A percentile compares a stretch with the other conserved stretches of the same genome.
Evolutionary conservation across 2,329 filamentous ascomycete genomes (phyloP).

Genomic region (Ophiostoma populinum): DNA sequence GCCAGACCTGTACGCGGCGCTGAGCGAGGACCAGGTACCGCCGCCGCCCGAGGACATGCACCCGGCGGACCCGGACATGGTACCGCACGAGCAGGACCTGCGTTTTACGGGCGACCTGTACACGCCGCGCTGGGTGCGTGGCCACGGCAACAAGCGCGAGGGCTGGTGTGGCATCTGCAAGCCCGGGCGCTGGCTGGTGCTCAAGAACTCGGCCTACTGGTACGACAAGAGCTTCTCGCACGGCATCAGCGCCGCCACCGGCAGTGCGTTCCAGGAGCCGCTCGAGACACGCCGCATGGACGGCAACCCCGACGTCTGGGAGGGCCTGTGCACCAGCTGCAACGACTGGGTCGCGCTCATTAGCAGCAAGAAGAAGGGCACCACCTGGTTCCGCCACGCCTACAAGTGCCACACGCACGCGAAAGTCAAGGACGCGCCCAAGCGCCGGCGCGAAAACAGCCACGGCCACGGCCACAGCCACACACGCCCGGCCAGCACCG

Average conservation of each 20-base stretch:
- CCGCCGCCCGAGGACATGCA: slow-evolving; percentile 72
- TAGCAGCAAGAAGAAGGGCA: slow-evolving; percentile 83
- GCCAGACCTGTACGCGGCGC: slow-evolving; percentile 58
- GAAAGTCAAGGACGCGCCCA: slow-evolving; percentile 54
- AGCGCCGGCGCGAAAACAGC: slow-evolving; percentile 46
- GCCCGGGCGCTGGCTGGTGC: slow-evolving; percentile 66
- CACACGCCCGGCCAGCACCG: too few species aligned
- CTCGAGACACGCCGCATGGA: slow-evolving; percentile 60
- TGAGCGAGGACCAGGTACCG: slow-evolving; percentile 55
- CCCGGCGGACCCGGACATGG: slow-evolving; percentile 54
- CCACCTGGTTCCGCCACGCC: slow-evolving; percentile 77
- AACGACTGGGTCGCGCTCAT: slow-evolving; percentile 68
- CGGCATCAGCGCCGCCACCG: slow-evolving; percentile 68
- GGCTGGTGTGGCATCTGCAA: slow-evolving; percentile 86
- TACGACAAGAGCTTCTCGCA: slow-evolving; percentile 87
- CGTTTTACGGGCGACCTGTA: slow-evolving; percentile 70
- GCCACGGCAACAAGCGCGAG: slow-evolving; percentile 73
- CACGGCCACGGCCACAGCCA: too few species aligned
- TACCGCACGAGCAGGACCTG: slow-evolving; percentile 62
- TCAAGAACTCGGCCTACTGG: slow-evolving; percentile 87
- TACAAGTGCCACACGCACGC: slow-evolving; percentile 69
- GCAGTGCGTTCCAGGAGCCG: slow-evolving; percentile 61
- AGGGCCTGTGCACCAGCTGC: slow-evolving; percentile 62
- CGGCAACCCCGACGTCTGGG: slow-evolving; percentile 67
- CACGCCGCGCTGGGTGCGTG: slow-evolving; percentile 69